Conservation (phyloP, 1,139 yeast species). For the Barnettozyma hawaiiensis region DNA sequence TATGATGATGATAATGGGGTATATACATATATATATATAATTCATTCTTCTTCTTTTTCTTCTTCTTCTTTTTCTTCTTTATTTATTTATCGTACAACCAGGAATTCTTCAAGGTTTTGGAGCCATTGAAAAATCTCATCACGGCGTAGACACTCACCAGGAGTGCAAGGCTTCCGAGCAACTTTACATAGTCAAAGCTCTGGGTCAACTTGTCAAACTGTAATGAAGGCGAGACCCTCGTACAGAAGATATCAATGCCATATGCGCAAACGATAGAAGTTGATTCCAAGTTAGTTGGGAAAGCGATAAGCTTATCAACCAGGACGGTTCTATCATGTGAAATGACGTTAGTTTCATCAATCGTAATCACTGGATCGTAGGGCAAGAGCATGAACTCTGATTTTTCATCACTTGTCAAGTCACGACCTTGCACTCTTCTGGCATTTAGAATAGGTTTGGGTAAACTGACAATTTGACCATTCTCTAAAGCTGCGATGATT, state of each 20-base stretch:
- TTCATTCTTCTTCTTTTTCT: too few relatives aligned
- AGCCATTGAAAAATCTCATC: slow-evolving; percentile 54
- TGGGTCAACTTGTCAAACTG: slow-evolving; percentile 74
- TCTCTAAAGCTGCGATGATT: slow-evolving; percentile 49
- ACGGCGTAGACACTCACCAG: slow-evolving; percentile 43
- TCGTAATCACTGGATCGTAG: slow-evolving; percentile 58
- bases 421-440: slow-evolving; percentile 50
- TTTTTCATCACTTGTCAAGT: slow-evolving; percentile 49
- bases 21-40: too few relatives aligned
- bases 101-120: slow-evolving; percentile 38
- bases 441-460: slow-evolving; percentile 62
- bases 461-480: slow-evolving; percentile 61
- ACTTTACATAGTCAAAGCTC: slow-evolving; percentile 61
- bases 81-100: slow-evolving; percentile 27
- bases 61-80: too few relatives aligned
- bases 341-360: slow-evolving; percentile 41
- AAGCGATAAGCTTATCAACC: slow-evolving; percentile 38
- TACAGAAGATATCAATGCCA: slow-evolving; percentile 71
- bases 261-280: slow-evolving; percentile 66
- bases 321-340: slow-evolving; percentile 36
- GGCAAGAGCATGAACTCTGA: slow-evolving; percentile 57
- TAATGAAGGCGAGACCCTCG: slow-evolving; percentile 72
- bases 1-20: neutral
- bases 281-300: slow-evolving; percentile 74
- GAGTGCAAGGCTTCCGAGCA: slow-evolving; percentile 53